These are phyloP conservation scores for Aaosphaeria arxii DNA, from an alignment of 2,329 filamentous ascomycete genomes.

Conservation along the genomic window DNA sequence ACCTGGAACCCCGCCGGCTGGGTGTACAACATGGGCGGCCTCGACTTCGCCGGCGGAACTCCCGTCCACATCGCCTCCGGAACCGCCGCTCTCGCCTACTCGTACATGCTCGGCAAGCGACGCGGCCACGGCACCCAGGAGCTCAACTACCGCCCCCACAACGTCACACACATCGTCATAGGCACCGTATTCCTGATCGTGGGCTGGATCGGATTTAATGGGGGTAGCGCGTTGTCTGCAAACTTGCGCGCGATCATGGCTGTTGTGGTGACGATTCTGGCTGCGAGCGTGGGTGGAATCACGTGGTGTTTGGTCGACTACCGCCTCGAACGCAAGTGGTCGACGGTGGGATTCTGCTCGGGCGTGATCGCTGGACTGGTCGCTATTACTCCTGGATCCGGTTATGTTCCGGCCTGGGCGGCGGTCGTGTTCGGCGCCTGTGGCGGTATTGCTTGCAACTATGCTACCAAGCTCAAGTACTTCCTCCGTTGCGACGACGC, in stretches of 20 bases:
- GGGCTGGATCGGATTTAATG: slow-evolving; percentile 95
- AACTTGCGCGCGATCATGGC: slow-evolving; percentile 87
- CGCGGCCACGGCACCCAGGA: slow-evolving; percentile 82
- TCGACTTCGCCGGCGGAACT: slow-evolving; percentile 88
- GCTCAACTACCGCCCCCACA: slow-evolving; percentile 88
- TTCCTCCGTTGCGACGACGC: slow-evolving; percentile 77
- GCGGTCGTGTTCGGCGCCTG: slow-evolving; percentile 75
- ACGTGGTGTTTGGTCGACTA: slow-evolving; percentile 91
- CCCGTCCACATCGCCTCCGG: slow-evolving; percentile 88
- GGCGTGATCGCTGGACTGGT: slow-evolving; percentile 86
- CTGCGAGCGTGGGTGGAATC: slow-evolving; percentile 79
- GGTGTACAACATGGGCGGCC: slow-evolving; percentile 73
- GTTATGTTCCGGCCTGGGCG: slow-evolving; percentile 81
- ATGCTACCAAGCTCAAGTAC: slow-evolving; percentile 89
- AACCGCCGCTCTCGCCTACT: slow-evolving; percentile 80
- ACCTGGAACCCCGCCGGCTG: slow-evolving; percentile 86
- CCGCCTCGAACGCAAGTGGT: slow-evolving; percentile 86
- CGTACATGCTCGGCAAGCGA: slow-evolving; percentile 84
- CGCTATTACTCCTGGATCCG: slow-evolving; percentile 83
- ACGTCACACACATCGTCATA: slow-evolving; percentile 87
- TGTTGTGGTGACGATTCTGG: slow-evolving; percentile 79
- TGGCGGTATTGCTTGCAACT: slow-evolving; percentile 78
- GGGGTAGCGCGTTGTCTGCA: slow-evolving; percentile 75
- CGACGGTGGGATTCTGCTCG: slow-evolving; percentile 88
- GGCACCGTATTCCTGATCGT: slow-evolving; percentile 94